phyloP scores from a whole-genome alignment of 164 flowering plant species.

The Liquidambar formosana region DNA sequence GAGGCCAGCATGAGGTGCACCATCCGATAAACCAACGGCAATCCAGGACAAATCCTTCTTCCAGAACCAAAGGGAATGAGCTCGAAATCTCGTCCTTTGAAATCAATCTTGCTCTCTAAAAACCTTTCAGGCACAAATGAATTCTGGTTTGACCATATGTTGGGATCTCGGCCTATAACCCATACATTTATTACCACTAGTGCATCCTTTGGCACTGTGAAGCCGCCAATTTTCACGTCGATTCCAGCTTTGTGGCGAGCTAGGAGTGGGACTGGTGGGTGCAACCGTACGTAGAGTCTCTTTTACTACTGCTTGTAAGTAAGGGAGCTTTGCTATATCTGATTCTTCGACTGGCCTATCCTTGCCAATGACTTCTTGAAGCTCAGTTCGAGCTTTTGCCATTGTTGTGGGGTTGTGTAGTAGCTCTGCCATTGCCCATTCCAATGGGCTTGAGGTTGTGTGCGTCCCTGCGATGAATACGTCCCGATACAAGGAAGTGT shows the following conservation, averaged over 20 bases:
- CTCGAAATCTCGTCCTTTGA: too few species aligned
- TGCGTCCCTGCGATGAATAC: slow-evolving; percentile 22
- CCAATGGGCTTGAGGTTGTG: too few species aligned
- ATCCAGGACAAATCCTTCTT: slow-evolving; percentile 32
- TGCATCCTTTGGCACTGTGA: too few species aligned
- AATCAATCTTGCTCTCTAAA: too few species aligned
- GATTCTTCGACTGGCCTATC: too few species aligned
- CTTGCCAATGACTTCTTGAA: background rate
- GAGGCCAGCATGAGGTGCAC: slow-evolving; percentile 24
- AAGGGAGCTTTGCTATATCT: too few species aligned
- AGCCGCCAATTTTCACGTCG: too few species aligned
- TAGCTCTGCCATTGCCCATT: too few species aligned
- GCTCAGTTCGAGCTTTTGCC: slow-evolving; percentile 22
- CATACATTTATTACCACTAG: too few species aligned
- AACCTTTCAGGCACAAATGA: slow-evolving; percentile 38
- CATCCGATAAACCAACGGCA: slow-evolving; percentile 27
- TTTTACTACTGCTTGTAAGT: too few species aligned
- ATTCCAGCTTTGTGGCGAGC: background rate
- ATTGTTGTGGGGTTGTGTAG: slow-evolving; percentile 24
- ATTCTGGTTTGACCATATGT: slow-evolving; percentile 28
- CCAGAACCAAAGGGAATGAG: slow-evolving; percentile 35
- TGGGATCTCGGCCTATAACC: slow-evolving; percentile 32
- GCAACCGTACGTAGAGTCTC: too few species aligned
- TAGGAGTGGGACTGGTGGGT: too few species aligned
- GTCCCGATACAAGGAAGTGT: slow-evolving; percentile 17